Percentiles rank a stretch among this genome's conserved stretches.
Evolutionary conservation across 2,329 filamentous ascomycete genomes (phyloP).

Genomic region (Trichoderma brevicompactum): DNA sequence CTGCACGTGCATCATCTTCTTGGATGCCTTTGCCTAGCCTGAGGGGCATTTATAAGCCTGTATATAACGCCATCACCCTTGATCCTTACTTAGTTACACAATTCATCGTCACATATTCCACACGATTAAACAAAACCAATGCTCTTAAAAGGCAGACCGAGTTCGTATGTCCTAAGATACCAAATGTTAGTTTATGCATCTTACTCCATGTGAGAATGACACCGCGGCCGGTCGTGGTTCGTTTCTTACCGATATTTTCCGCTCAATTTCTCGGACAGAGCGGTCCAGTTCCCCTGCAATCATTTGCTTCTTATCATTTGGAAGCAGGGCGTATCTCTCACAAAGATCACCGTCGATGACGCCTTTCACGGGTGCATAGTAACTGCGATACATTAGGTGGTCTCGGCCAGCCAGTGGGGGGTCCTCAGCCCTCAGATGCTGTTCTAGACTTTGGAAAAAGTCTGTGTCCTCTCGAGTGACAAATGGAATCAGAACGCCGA

Average conservation of each 20-base stretch:
- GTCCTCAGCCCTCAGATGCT: slow-evolving; percentile 83
- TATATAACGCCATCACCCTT: slow-evolving; percentile 40
- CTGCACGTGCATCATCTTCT: slow-evolving; percentile 35
- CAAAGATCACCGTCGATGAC: slow-evolving; percentile 97
- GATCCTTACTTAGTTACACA: slow-evolving; percentile 37
- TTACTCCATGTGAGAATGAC: background rate
- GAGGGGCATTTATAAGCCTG: slow-evolving; percentile 35
- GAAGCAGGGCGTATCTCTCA: slow-evolving; percentile 83
- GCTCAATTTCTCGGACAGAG: slow-evolving; percentile 89
- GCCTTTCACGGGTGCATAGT: slow-evolving; percentile 95
- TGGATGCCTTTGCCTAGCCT: slow-evolving; percentile 36
- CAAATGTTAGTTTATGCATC: background rate
- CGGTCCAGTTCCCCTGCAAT: slow-evolving; percentile 93
- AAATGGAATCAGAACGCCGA: slow-evolving; percentile 93
- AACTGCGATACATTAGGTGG: slow-evolving; percentile 92
- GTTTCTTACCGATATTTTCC: slow-evolving; percentile 76
- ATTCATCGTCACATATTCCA: slow-evolving; percentile 34
- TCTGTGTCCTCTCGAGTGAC: slow-evolving; percentile 90
- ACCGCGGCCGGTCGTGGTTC: slow-evolving; percentile 33
- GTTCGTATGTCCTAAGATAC: slow-evolving; percentile 58
- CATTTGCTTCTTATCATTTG: slow-evolving; percentile 89
- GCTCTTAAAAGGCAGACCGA: slow-evolving; percentile 59
- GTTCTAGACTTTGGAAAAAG: slow-evolving; percentile 94
- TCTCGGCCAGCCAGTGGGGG: slow-evolving; percentile 88
- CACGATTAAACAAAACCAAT: slow-evolving; percentile 32